phyloP scores from a whole-genome alignment of 306 rosid genomes.

The Macrotyloma uniflorum region DNA sequence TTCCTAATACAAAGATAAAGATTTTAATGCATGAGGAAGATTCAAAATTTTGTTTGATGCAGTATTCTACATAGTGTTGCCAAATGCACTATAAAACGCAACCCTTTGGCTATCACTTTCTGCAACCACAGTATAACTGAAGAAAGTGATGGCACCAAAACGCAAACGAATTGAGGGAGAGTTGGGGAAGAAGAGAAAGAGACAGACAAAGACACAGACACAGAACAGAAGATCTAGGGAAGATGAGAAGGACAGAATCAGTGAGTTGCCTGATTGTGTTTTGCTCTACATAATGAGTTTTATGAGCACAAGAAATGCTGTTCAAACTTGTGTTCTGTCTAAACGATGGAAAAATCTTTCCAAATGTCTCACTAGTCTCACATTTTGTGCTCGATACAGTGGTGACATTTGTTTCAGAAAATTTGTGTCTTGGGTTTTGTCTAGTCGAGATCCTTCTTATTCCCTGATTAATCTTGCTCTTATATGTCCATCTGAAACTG shows the following conservation, averaged over 20 bases:
- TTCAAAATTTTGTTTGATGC: too few species aligned
- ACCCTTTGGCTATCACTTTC: too few species aligned
- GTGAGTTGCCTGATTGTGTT: neutral
- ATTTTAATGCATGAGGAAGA: too few species aligned
- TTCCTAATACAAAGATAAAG: too few species aligned
- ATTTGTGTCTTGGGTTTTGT: neutral
- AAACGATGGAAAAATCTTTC: neutral
- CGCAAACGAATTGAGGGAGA: too few species aligned
- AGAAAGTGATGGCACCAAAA: too few species aligned
- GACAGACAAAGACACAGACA: too few species aligned
- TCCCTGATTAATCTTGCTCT: neutral
- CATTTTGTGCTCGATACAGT: neutral
- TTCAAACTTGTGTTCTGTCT: neutral
- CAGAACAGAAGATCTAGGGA: too few species aligned
- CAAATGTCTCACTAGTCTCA: neutral
- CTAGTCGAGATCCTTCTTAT: neutral
- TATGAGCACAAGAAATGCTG: neutral
- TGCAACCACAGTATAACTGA: too few species aligned
- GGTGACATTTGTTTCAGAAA: neutral
- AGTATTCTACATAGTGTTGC: too few species aligned
- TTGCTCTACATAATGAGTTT: neutral
- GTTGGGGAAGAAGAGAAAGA: neutral
- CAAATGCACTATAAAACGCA: too few species aligned
- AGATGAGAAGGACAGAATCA: neutral
- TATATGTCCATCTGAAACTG: too few species aligned